These are phyloP conservation scores for Bruguiera gymnorhiza DNA, from an alignment of 345 rosid genomes.

Conservation along the genomic window DNA sequence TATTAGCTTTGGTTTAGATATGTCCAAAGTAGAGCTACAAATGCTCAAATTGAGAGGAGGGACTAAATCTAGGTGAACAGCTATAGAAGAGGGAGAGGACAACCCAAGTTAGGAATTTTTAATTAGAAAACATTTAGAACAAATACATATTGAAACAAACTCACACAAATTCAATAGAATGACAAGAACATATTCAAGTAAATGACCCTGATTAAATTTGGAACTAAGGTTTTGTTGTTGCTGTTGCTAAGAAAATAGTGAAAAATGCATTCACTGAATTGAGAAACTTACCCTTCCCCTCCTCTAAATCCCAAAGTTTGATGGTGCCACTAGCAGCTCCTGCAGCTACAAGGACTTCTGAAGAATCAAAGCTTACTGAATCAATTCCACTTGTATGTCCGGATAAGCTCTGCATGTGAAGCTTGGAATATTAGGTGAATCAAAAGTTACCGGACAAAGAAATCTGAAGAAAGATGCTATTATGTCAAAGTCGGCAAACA, in stretches of 20 bases:
- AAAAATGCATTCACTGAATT: constrained; percentile 9
- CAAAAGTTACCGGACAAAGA: background rate
- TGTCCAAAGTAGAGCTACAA: too few relatives aligned
- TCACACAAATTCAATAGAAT: too few relatives aligned
- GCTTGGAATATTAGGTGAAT: constrained; percentile 4
- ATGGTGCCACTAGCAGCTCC: constrained; percentile 98
- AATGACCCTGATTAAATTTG: too few relatives aligned
- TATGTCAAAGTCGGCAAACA: background rate
- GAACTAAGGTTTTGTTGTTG: too few relatives aligned
- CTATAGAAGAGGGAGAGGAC: too few relatives aligned
- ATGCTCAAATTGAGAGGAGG: too few relatives aligned
- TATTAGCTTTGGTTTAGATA: too few relatives aligned
- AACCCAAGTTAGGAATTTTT: too few relatives aligned
- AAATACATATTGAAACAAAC: too few relatives aligned
- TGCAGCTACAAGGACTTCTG: constrained; percentile 90
- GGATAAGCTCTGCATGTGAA: constrained; percentile 69
- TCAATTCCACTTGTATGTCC: constrained; percentile 96
- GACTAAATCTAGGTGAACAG: too few relatives aligned
- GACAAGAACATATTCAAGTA: too few relatives aligned
- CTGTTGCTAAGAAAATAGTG: background rate
- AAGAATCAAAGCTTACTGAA: constrained; percentile 94
- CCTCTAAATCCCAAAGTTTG: constrained; percentile 98
- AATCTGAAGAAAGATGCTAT: background rate
- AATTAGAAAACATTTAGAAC: too few relatives aligned
- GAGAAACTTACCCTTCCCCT: constrained; percentile 84